Conservation (phyloP, 1,284 basidiomycete genomes). For the Fomitopsis pinicola region DNA sequence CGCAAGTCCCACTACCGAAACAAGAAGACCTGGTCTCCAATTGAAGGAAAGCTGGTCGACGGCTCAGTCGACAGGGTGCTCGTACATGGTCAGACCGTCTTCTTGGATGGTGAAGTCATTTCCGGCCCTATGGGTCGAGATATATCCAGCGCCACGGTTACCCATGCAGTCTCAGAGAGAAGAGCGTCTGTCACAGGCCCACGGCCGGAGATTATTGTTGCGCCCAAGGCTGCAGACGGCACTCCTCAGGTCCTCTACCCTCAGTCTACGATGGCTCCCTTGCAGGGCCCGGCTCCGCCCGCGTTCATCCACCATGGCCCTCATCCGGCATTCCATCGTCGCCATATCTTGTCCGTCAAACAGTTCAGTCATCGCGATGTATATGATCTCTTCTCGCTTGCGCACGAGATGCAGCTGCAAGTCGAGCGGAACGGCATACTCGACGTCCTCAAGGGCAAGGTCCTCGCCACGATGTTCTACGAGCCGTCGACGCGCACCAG, state of each 20-base stretch:
- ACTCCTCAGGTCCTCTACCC: neutral
- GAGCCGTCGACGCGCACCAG: slow-evolving; percentile 97
- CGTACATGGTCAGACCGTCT: slow-evolving; percentile 87
- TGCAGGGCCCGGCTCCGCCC: slow-evolving; percentile 36
- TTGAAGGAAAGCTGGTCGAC: slow-evolving; percentile 61
- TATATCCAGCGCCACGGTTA: slow-evolving; percentile 66
- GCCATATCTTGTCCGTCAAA: slow-evolving; percentile 93
- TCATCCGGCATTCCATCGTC: slow-evolving; percentile 75
- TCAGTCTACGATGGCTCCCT: slow-evolving; percentile 12
- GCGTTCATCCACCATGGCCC: slow-evolving; percentile 41
- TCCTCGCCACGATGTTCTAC: slow-evolving; percentile 96
- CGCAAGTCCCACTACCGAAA: slow-evolving; percentile 62
- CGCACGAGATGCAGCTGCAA: slow-evolving; percentile 94
- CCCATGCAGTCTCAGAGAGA: slow-evolving; percentile 39
- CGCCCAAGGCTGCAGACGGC: slow-evolving; percentile 10
- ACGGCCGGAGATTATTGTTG: slow-evolving; percentile 16
- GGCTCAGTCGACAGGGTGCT: slow-evolving; percentile 91
- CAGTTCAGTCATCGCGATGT: slow-evolving; percentile 91
- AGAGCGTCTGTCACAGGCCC: slow-evolving; percentile 20
- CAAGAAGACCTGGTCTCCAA: slow-evolving; percentile 77
- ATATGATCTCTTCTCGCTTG: slow-evolving; percentile 92
- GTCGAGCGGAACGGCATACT: slow-evolving; percentile 90
- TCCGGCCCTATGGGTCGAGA: slow-evolving; percentile 71
- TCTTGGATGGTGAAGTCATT: slow-evolving; percentile 84
- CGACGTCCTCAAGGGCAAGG: slow-evolving; percentile 88